Base-by-base conservation (phyloP, 495 filamentous ascomycete genomes). In the Aspergillus carlsbadensis region DNA sequence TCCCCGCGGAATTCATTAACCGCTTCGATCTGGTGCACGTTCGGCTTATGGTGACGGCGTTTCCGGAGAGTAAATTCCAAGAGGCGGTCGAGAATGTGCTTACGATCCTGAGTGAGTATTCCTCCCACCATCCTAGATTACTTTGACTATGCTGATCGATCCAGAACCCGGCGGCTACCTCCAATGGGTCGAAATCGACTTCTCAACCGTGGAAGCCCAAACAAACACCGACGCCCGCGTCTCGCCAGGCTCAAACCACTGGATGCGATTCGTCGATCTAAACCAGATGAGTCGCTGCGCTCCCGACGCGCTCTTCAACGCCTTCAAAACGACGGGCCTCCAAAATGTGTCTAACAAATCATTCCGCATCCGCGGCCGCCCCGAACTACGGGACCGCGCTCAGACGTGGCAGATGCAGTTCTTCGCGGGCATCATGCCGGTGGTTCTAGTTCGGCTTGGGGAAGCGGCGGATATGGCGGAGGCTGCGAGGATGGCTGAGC, bases 81-180 rank as follows among this genome's bases (percentile, higher is more conserved):
- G n/a, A 10, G 0, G 61, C 58, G 1, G 54, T 66, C n/a, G 17
- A 44, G 5, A 66, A 66, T 41, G n/a, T 66, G 29, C 24, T 47
- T 3, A n/a, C 31, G 7, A 29, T 64, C 5, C 37, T 64, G 6
- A 52, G 64, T 61, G 34, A 35, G 45, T 54, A n/a, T 10, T 26
- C 35, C 29, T 6, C 39, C 31, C 18, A n/a, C 2, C 15, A 14
- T 6, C 13, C 15, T 8, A 31, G 17, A 31, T n/a, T 39, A 39
- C 17, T 7, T n/a, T 6, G 18, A 17, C 29, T 15, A n/a, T 29
- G 41, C 24, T 31, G 18, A 50, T 14, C 0, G 21, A 31, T 13
- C 29, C 42, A 64, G 62, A 56, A 54, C 65, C 62, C n/a, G 65
- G 62, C 10, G 62, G 65, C 45, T 62, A 58, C 52, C 40, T 67